A percentile compares a stretch with the other conserved stretches of the same genome.
Evolutionary conservation across 2,329 filamentous ascomycete genomes (phyloP).

Genomic region (Pseudocercospora macadamiae): DNA sequence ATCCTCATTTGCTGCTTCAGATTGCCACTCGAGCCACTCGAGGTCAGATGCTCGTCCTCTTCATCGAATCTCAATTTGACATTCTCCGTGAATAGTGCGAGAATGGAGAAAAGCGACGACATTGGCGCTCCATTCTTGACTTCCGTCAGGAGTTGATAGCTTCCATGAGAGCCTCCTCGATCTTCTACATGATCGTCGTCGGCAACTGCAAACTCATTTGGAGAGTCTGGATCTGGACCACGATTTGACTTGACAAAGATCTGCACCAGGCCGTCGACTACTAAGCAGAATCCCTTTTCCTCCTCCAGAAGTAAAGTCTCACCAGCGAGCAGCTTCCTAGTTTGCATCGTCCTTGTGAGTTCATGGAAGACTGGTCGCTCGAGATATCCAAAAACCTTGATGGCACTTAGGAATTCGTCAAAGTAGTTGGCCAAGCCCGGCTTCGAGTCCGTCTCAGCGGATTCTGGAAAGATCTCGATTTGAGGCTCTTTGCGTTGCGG

Average conservation of each 20-base stretch:
- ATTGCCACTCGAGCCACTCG: constrained; percentile 26
- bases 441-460: constrained; percentile 86
- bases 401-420: constrained; percentile 96
- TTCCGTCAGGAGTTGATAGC: constrained; percentile 93
- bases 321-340: constrained; percentile 89
- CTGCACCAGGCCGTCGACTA: constrained; percentile 93
- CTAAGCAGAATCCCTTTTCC: constrained; percentile 96
- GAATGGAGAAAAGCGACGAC: constrained; percentile 96
- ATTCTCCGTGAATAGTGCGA: constrained; percentile 95
- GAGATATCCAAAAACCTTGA: constrained; percentile 97
- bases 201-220: constrained; percentile 47
- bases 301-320: constrained; percentile 95
- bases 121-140: constrained; percentile 97
- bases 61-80: constrained; percentile 73
- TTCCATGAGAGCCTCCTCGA: constrained; percentile 69
- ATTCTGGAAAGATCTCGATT: constrained; percentile 91
- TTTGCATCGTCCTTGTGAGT: constrained; percentile 97
- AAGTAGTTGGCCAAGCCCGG: constrained; percentile 93
- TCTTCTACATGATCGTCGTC: constrained; percentile 64
- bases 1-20: constrained; percentile 30
- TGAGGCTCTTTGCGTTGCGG: constrained; percentile 95
- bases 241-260: constrained; percentile 94
- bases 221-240: constrained; percentile 45
- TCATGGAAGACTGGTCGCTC: constrained; percentile 97
- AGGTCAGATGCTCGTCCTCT: constrained; percentile 57